phyloP scores from a whole-genome alignment of 2,329 filamentous ascomycete genomes.

The Pseudogymnoascus sp. region DNA sequence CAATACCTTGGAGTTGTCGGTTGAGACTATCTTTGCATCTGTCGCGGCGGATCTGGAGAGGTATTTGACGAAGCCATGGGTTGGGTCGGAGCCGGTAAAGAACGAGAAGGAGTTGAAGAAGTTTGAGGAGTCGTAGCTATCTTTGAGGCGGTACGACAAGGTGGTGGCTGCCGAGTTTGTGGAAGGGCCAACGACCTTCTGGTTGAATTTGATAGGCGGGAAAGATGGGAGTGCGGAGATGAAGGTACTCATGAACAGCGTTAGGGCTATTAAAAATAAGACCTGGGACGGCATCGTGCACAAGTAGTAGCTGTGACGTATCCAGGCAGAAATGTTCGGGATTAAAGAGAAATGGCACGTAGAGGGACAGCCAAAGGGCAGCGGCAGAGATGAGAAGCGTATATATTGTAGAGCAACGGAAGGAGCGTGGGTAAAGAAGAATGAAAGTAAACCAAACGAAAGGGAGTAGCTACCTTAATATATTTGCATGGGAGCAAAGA shows the following conservation, averaged over 20 bases:
- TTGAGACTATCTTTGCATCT: conserved; percentile 47
- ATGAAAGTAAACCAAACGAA: conserved; percentile 2
- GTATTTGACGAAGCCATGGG: conserved; percentile 59
- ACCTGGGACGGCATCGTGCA: not conserved
- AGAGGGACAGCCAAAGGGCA: not conserved
- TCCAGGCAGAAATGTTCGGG: not conserved
- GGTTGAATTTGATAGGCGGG: not conserved
- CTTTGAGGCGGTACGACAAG: conserved; percentile 31
- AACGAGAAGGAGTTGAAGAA: conserved; percentile 43
- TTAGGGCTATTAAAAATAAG: not conserved
- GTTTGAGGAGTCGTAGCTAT: conserved; percentile 36
- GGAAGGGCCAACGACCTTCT: not conserved
- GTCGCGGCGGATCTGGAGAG: conserved; percentile 44
- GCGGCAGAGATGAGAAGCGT: not conserved
- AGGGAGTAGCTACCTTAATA: not conserved
- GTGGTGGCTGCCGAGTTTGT: conserved; percentile 5
- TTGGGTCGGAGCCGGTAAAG: conserved; percentile 48
- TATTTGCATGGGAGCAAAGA: not conserved
- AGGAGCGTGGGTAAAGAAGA: not conserved
- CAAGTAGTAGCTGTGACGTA: not conserved
- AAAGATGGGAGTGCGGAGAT: not conserved
- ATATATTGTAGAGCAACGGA: not conserved
- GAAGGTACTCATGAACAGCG: not conserved
- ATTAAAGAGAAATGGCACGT: not conserved
- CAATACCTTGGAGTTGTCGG: conserved; percentile 48